Base-by-base conservation (phyloP, 2,329 filamentous ascomycete genomes). In the Trichoderma cornu-damae region DNA sequence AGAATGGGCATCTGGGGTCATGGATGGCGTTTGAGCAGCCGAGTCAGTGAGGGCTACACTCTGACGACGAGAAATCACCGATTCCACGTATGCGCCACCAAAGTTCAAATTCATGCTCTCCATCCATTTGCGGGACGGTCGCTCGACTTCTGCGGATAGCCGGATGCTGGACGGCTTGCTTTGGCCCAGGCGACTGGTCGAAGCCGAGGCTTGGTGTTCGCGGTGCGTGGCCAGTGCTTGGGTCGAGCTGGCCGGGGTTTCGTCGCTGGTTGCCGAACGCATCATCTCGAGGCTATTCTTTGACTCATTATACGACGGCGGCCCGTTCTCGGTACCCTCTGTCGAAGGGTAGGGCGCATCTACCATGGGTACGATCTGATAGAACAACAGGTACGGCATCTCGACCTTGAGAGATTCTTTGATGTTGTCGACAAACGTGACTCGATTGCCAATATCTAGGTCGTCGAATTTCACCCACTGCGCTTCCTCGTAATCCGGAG, bases 401-500 rank as follows among this genome's bases (percentile, higher is more conserved):
- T 96, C 92, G n/a, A 87, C 81, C 63, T 84, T 87, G 49, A 97
- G 74, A 0, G 89, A 87, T 63, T 87, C 75, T 60, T 89, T 86
- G 64, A 86, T 83, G 61, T 96, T 87, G 65, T 95, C 84, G 48
- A 96, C 85, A 55, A 87, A 80, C 0, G 79, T 80, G 3, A 97
- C 87, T 24, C 93, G 83, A 57, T 85, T 79, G 34, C 81, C 76
- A 1, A 83, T 75, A 26, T 73, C 68, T n/a, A 97, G 77, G 69
- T 99, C 94, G 68, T 99, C 94, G 65, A 96, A 96, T 35, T 86
- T 87, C 69, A 96, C 85, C 94, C 94, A 99, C 61, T 86, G 83
- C 11, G 87, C 84, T 61, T 88, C 82, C 59, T 86, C 78, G 64
- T 90, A 89, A 57, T 84, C 79, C 11, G 84, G 84, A 6, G 84